A percentile compares a stretch with the other conserved stretches of the same genome.
Conservation (phyloP, 108 stramenopile species). For the Mayamaea pseudoterrestris region DNA sequence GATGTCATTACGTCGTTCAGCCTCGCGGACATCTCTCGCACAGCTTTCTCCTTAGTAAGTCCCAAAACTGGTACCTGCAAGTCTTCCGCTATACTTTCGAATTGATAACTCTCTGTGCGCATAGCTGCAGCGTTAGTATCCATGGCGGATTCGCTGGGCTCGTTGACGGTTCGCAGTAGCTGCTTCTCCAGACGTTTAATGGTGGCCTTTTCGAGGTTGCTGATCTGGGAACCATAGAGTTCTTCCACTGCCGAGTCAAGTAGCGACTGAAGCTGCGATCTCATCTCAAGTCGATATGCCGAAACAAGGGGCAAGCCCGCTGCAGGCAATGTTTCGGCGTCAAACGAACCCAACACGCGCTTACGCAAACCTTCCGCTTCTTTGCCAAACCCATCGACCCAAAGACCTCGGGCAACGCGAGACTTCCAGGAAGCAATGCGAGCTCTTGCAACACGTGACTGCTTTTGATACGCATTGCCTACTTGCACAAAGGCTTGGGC, state of each 20-base stretch:
- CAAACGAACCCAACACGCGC: conserved; percentile 43
- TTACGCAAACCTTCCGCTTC: conserved; percentile 41
- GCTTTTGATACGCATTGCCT: conserved; percentile 52
- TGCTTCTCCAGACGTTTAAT: conserved; percentile 44
- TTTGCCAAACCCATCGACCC: conserved; percentile 51
- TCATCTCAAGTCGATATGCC: conserved; percentile 41
- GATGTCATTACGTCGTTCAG: conserved; percentile 46
- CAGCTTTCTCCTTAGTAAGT: conserved; percentile 50
- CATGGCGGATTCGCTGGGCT: conserved; percentile 18
- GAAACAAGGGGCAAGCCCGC: conserved; percentile 56
- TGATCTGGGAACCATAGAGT: conserved; percentile 48
- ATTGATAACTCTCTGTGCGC: conserved; percentile 40
- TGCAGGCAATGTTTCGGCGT: conserved; percentile 59
- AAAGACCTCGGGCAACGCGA: conserved; percentile 45
- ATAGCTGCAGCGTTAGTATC: conserved; percentile 54
- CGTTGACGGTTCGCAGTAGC: conserved; percentile 35
- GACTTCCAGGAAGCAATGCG: conserved; percentile 58
- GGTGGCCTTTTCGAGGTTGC: conserved; percentile 34
- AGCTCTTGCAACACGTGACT: conserved; percentile 43
- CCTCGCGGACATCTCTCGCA: conserved; percentile 47
- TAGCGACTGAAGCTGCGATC: conserved; percentile 43
- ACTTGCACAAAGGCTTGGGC: conserved; percentile 59
- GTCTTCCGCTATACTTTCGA: conserved; percentile 33
- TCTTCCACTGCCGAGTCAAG: conserved; percentile 40
- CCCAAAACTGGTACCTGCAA: conserved; percentile 63